phyloP scores from a whole-genome alignment of 2,329 filamentous ascomycete species.

The Colletotrichum destructivum region DNA sequence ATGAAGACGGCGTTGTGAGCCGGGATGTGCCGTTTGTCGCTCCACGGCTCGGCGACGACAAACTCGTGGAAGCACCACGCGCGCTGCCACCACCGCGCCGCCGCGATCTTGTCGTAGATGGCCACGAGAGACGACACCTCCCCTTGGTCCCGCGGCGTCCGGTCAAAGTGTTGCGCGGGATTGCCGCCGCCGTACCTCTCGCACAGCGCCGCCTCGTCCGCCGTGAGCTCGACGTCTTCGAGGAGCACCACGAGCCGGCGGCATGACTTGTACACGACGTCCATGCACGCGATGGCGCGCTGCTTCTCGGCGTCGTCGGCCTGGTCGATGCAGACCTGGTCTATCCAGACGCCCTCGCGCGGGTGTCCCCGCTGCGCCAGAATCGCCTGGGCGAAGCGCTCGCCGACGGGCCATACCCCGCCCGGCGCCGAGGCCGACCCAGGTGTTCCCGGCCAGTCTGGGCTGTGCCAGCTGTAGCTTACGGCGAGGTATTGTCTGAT shows the following conservation, averaged over 20 bases:
- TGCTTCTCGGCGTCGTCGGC: constrained; percentile 51
- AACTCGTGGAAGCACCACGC: constrained; percentile 36
- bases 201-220: neutral
- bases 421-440: neutral
- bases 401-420: constrained; percentile 23
- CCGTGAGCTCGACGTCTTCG: constrained; percentile 26
- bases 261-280: constrained; percentile 26
- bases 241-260: constrained; percentile 23
- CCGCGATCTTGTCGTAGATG: constrained; percentile 19
- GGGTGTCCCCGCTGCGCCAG: constrained; percentile 1
- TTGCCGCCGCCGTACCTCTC: neutral
- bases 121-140: neutral
- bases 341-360: constrained; percentile 50
- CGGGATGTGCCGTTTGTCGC: constrained; percentile 15
- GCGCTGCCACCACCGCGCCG: constrained; percentile 34
- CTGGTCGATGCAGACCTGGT: constrained; percentile 59
- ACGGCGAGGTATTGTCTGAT: constrained; percentile 19
- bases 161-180: neutral
- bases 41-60: constrained; percentile 29
- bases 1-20: constrained; percentile 32
- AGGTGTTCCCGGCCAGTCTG: constrained; percentile 11
- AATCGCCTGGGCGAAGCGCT: constrained; percentile 18
- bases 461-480: constrained; percentile 31
- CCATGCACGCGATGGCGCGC: constrained; percentile 28
- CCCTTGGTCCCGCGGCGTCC: neutral